Evolutionary conservation across 352 stramenopile species (phyloP), one percentile per base, ranked within the genome.

Genomic region (Globisporangium mamillatum): DNA sequence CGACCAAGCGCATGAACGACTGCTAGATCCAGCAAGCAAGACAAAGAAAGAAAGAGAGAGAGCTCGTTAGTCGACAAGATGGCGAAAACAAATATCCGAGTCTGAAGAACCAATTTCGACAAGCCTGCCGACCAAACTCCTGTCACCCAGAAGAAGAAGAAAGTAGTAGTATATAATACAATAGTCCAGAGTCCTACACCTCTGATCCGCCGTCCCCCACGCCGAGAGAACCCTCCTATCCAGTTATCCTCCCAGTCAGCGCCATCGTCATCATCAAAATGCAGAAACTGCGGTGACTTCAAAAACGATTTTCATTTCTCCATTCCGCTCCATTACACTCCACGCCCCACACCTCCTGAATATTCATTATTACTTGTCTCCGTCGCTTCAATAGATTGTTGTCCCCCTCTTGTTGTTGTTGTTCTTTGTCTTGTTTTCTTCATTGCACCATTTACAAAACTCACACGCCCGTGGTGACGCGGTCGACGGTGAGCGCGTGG

Each of bases 401-500:
- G 27, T 63, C 38, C 16, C 5, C 52, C 27, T 34, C 27, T 60
- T 4, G 25, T 38, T 59, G 7, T 36, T 38, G 32, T 60, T n/a
- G 27, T 60, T 8, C 18, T 60, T n/a, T 27, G 14, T 44, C 4
- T 62, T 75, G 54, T 60, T 27, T 60, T 20, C 27, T 7, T 27
- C 48, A 27, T 20, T 57, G 3, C 22, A 9, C 34, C 34, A 36
- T 27, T 1, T 20, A 29, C 18, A 34, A 24, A 16, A 20, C 25
- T 54, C 66, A 89, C 63, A 89, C 80, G 16, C 76, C 75, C 12
- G 76, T 81, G 16, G 71, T 68, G 14, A 90, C 69, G 14, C 80
- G 82, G 60, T 88, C 82, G 20, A 91, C 73, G 1, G 81, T 86
- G n/a, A 89, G 73, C n/a, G 78, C 73, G 62, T 90, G 77, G 66